Evolutionary conservation across 2,329 filamentous ascomycete genomes (phyloP).

Genomic region (Xylariaceae sp.): DNA sequence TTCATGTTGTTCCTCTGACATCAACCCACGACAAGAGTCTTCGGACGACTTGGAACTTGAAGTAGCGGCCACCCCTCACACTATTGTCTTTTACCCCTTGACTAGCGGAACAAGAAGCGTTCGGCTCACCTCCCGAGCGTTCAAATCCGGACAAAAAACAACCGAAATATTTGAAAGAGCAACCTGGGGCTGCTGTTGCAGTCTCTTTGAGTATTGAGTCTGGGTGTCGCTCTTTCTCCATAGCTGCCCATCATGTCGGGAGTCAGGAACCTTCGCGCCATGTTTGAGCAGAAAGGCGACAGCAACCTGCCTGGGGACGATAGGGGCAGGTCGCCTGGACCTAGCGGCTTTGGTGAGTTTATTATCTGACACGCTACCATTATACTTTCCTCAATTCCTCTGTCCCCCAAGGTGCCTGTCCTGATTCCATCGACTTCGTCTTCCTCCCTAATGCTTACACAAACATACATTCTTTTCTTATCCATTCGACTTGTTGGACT

Average conservation of each 20-base stretch:
- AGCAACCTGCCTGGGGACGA: slow-evolving; percentile 59
- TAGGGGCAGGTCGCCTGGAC: slow-evolving; percentile 64
- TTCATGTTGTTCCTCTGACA: no score
- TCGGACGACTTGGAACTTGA: no score
- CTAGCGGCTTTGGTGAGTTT: slow-evolving; percentile 40
- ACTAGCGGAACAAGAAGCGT: no score
- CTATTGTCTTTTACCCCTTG: no score
- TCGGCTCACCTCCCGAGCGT: no score
- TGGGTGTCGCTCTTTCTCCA: slow-evolving; percentile 22
- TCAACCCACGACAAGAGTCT: no score
- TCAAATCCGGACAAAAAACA: no score
- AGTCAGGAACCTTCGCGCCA: slow-evolving; percentile 72
- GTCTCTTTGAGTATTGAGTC: no score
- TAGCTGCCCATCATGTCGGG: slow-evolving; percentile 53
- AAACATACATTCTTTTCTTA: neutral
- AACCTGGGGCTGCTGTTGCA: no score
- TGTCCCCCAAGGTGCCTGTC: neutral
- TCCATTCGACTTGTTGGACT: slow-evolving; percentile 3
- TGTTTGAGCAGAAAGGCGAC: slow-evolving; percentile 72
- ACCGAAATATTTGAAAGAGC: no score
- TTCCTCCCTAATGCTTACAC: neutral
- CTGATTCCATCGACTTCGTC: neutral
- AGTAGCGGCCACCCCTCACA: no score
- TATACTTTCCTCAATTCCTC: neutral
- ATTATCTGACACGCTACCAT: slow-evolving; percentile 7